Percentiles rank a stretch among this genome's conserved stretches.
Evolutionary conservation across 306 rosid species (phyloP).

Genomic region (Cucumis hystrix): DNA sequence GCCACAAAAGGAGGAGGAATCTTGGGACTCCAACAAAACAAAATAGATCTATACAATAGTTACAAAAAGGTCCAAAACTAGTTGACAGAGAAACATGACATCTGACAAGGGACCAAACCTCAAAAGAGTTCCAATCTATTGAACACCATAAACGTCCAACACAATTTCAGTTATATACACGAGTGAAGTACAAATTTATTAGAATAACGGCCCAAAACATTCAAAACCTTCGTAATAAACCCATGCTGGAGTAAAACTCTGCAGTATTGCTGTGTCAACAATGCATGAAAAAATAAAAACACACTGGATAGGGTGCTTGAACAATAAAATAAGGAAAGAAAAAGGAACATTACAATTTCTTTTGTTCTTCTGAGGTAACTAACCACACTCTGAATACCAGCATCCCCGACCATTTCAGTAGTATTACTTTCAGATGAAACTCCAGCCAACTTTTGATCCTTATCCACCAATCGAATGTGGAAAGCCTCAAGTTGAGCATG

Average conservation of each 20-base stretch:
- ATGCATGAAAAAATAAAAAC: neutral
- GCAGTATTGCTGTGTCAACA: neutral
- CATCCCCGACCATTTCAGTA: constrained; percentile 31
- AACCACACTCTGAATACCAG: constrained; percentile 64
- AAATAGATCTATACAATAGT: too few relatives aligned
- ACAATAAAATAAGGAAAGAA: constrained; percentile 7
- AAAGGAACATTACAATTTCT: constrained; percentile 59
- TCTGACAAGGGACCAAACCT: too few relatives aligned
- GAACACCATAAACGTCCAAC: neutral
- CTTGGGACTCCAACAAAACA: too few relatives aligned
- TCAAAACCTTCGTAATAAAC: neutral
- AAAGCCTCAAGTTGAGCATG: constrained; percentile 80
- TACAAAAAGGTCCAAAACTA: too few relatives aligned
- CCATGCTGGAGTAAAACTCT: neutral
- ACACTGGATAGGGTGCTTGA: neutral
- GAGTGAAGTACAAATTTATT: neutral
- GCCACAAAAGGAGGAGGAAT: too few relatives aligned
- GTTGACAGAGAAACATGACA: too few relatives aligned
- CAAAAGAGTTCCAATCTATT: neutral
- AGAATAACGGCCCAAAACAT: neutral
- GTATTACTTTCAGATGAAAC: constrained; percentile 33
- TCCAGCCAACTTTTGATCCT: constrained; percentile 62
- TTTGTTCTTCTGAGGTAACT: constrained; percentile 77
- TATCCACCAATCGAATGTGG: constrained; percentile 85
- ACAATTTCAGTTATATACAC: neutral